phyloP scores from a whole-genome alignment of 768 basidiomycete genomes.

The Termitomyces sp. region DNA sequence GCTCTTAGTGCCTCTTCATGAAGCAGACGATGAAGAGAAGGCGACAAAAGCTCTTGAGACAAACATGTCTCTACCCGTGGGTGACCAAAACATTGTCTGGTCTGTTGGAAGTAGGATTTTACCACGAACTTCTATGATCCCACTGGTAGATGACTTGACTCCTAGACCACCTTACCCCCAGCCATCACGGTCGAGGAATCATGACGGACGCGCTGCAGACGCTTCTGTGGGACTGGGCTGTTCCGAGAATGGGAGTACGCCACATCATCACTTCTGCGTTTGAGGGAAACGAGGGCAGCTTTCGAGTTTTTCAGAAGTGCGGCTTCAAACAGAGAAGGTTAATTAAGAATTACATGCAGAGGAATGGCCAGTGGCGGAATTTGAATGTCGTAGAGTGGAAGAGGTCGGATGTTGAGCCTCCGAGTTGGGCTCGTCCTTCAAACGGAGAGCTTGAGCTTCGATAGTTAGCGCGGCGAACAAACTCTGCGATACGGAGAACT shows the following conservation, averaged over 20 bases:
- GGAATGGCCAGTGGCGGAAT: slow-evolving; percentile 29
- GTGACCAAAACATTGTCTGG: slow-evolving; percentile 58
- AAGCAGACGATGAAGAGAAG: slow-evolving; percentile 30
- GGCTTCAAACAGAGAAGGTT: slow-evolving; percentile 40
- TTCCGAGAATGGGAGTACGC: slow-evolving; percentile 56
- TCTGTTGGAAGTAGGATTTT: slow-evolving; percentile 47
- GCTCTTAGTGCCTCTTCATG: slow-evolving; percentile 2
- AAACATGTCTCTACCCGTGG: slow-evolving; percentile 34
- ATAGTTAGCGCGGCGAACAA: not conserved
- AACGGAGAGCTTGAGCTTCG: not conserved
- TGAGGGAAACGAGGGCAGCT: slow-evolving; percentile 51
- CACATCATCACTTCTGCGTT: slow-evolving; percentile 38
- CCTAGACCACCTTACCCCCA: slow-evolving; percentile 52
- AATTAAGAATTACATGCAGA: slow-evolving; percentile 29
- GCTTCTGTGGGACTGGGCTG: slow-evolving; percentile 50
- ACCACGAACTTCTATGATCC: not conserved
- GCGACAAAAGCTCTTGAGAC: slow-evolving; percentile 26
- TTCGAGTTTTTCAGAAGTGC: slow-evolving; percentile 63
- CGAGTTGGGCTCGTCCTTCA: not conserved
- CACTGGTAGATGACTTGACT: not conserved
- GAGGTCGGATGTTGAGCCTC: not conserved
- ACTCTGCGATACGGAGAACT: not conserved
- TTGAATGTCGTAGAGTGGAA: slow-evolving; percentile 31
- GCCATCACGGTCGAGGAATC: slow-evolving; percentile 62
- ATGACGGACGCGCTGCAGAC: slow-evolving; percentile 61